Evolutionary conservation across 1,139 yeast species (phyloP), one percentile per base, ranked within the genome.

Genomic region (Meyerozyma smithsonii): DNA sequence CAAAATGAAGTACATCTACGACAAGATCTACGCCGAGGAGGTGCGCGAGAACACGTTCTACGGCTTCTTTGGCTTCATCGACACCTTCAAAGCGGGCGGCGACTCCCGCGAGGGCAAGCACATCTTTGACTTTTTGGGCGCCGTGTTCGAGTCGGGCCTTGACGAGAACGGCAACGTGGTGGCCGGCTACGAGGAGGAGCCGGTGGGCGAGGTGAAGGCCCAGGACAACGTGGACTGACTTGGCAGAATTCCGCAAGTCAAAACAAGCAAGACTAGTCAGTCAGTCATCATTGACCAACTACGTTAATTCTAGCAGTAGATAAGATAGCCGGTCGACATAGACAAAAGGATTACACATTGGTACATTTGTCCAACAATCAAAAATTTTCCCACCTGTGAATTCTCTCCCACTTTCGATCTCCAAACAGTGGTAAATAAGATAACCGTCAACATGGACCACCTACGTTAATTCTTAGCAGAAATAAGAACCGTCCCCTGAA

Each of bases 21-120:
- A 90, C 56, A 88, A 90, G 59, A 89, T 92, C 42, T 92, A 90
- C 58, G 79, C 77, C 35, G 96, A 89, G 62, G 98, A 92, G 60
- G 84, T 79, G 37, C 77, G 77, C 52, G 97, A 89, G 51, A 88
- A 90, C 54, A 85, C 84, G 1, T 90, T 86, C 64, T 82, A 86
- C 48, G 95, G 95, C 0, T 90, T 90, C 55, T 90, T 85, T 62
- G 85, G 87, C 24, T 90, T 85, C 57, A 81, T 90, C 50, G 97
- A 90, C 61, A 78, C 85, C 34, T 86, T 83, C 61, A 72, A 73
- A 41, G 57, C 59, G 18, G 51, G 54, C 18, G 62, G 57, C 17
- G 50, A 43, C 15, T 48, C 58, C 34, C 52, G 50, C 38, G 64
- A 59, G 40, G 68, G 62, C 32, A 61, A 58, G 39, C 74, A 77